Percentiles rank a stretch among this genome's conserved stretches.
Conservation (phyloP, 1,139 yeast species). For the Magnusiomyces suaveolens region DNA sequence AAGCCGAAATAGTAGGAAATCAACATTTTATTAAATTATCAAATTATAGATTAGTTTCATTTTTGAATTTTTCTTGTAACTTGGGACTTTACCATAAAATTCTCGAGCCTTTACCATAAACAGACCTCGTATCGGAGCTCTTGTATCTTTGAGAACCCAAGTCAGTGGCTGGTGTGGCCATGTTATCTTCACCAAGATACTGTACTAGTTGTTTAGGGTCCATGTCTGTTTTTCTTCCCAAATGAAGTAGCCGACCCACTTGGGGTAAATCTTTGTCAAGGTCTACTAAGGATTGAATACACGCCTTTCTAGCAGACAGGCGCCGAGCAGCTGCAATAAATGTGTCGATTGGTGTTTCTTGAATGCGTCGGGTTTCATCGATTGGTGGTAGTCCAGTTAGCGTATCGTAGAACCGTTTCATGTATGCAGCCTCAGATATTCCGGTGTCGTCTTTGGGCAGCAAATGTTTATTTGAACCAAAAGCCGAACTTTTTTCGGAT, state of each 20-base stretch:
- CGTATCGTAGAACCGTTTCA: conserved; percentile 5
- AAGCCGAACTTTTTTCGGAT: conserved; percentile 1
- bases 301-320: conserved; percentile 8
- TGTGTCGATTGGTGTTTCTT: conserved; percentile 4
- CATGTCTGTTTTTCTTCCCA: conserved; percentile 8
- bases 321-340: conserved; percentile 9
- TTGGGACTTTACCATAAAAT: neutral
- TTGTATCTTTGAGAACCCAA: conserved; percentile 13
- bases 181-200: conserved; percentile 12
- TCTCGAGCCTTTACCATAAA: conserved; percentile 1
- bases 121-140: conserved; percentile 6
- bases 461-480: neutral
- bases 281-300: conserved; percentile 7
- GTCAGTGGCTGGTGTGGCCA: conserved; percentile 11
- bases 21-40: neutral
- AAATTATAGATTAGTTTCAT: neutral
- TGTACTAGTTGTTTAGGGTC: conserved; percentile 10
- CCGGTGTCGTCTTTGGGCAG: conserved; percentile 12
- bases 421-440: conserved; percentile 10
- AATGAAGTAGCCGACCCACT: conserved; percentile 12
- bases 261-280: conserved; percentile 13
- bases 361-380: conserved; percentile 2
- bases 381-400: neutral
- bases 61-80: neutral
- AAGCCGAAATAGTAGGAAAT: no score